Conservation (phyloP, 345 rosid species). For the Rhodamnia rubescens region DNA sequence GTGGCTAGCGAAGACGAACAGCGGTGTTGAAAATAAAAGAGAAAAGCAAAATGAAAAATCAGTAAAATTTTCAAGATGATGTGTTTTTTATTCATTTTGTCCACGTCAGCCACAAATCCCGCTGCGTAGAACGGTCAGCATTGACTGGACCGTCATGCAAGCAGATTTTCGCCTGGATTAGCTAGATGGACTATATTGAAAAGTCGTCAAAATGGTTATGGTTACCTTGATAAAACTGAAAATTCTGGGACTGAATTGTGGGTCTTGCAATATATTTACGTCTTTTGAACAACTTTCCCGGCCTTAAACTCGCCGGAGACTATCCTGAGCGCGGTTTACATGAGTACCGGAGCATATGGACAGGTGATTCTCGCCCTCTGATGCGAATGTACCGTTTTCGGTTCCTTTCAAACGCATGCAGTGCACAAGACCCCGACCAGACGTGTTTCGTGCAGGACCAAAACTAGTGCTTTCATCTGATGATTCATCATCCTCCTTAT, state of each 20-base stretch:
- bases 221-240: fast-evolving
- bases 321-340: conserved; percentile 22
- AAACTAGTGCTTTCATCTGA: neutral
- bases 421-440: neutral
- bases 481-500: neutral
- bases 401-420: neutral
- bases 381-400: neutral
- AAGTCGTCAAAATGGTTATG: neutral
- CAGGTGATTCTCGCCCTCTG: too few species aligned
- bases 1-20: neutral
- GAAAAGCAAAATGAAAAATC: neutral
- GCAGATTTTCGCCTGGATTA: fast-evolving
- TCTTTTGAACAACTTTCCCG: conserved; percentile 7
- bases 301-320: conserved; percentile 22
- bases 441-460: neutral
- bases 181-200: neutral
- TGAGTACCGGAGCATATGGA: conserved; percentile 23
- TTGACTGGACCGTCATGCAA: fast-evolving
- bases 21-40: neutral
- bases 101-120: fast-evolving
- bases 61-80: too few species aligned
- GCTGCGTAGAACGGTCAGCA: fast-evolving
- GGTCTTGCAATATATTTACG: fast-evolving
- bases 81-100: neutral
- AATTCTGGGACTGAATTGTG: fast-evolving